Evolutionary conservation across 1,284 basidiomycete species (phyloP).

Genomic region (Ustilago lituana): DNA sequence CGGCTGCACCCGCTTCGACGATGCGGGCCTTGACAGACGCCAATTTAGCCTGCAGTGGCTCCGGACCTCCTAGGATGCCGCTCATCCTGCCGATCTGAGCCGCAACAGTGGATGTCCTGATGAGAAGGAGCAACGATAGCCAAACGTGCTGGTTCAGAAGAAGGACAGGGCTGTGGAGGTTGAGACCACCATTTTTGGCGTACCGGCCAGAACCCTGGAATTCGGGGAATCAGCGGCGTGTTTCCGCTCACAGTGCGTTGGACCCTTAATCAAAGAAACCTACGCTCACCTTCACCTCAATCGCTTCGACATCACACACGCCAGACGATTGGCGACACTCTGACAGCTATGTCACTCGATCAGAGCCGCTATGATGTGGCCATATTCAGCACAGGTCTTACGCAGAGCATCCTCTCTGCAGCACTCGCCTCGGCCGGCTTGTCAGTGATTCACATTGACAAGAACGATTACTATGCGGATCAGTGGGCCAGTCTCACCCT

Average conservation of each 20-base stretch:
- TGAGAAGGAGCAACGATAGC: too few relatives aligned
- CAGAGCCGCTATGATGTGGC: conserved; percentile 77
- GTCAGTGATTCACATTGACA: conserved; percentile 86
- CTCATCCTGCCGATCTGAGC: conserved; percentile 3
- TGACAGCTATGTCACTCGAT: conserved; percentile 42
- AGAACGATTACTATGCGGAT: conserved; percentile 84
- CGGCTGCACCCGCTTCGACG: conserved; percentile 23
- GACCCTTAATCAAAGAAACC: conserved; percentile 4
- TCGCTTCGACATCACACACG: too few relatives aligned
- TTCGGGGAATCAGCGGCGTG: conserved; percentile 1
- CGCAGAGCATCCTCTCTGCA: conserved; percentile 70
- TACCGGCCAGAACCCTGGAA: conserved; percentile 1
- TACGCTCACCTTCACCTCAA: too few relatives aligned
- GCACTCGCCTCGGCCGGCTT: conserved; percentile 85
- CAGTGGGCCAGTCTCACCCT: conserved; percentile 82
- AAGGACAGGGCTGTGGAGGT: conserved; percentile 1
- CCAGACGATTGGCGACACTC: too few relatives aligned
- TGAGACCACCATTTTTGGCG: neutral
- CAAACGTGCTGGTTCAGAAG: too few relatives aligned
- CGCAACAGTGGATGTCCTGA: too few relatives aligned
- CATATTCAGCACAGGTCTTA: conserved; percentile 85
- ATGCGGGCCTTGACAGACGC: conserved; percentile 9
- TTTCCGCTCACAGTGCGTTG: neutral
- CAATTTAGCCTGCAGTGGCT: neutral
- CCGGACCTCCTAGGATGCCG: conserved; percentile 1